Evolutionary conservation across 2,329 filamentous ascomycete genomes (phyloP), one percentile per base, ranked within the genome.

Genomic region (Fusarium sp.): DNA sequence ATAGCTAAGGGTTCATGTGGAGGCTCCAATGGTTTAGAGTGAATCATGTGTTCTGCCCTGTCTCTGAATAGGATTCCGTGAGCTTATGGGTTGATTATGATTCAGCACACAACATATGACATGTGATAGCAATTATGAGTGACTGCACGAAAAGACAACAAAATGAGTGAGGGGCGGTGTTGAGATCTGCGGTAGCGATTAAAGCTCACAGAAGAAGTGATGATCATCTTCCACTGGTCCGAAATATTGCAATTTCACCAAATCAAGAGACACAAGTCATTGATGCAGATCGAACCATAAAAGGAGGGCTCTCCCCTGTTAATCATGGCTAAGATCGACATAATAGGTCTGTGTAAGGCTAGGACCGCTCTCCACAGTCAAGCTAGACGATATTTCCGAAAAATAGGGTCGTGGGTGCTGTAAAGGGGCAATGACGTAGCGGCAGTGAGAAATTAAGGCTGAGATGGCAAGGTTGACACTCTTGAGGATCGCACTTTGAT

Each of bases 361-460:
- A 42, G 18, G 35, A 15, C 10, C 42, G 49, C 37, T 39, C 35
- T 37, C 31, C 18, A 47, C 49, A 46, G 13, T 53, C 29, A 37
- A 18, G 6, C 41, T 15, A 27, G 11, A 29, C 6, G 15, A 27
- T 35, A 15, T 29, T 37, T 33, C 42, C n/a, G n/a, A 37, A 23
- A 33, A 49, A 39, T 37, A 45, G 29, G 27, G 39, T 23, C 41
- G 9, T 18, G 7, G 27, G 29, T 57, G 37, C n/a, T n/a, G 27
- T 17, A 63, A 63, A 21, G 47, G 52, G 41, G 11, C 14, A 14
- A 25, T 59, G 51, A 59, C 43, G 48, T 50, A 23, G n/a, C 15
- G 17, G 40, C 11, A 11, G 9, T 20, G 13, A 45, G 29, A 21
- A 36, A 39, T 48, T 36, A 27, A 36, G 43, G 36, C 11, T 45